Conservation (phyloP, 352 stramenopile genomes). For the Sclerospora graminicola region DNA sequence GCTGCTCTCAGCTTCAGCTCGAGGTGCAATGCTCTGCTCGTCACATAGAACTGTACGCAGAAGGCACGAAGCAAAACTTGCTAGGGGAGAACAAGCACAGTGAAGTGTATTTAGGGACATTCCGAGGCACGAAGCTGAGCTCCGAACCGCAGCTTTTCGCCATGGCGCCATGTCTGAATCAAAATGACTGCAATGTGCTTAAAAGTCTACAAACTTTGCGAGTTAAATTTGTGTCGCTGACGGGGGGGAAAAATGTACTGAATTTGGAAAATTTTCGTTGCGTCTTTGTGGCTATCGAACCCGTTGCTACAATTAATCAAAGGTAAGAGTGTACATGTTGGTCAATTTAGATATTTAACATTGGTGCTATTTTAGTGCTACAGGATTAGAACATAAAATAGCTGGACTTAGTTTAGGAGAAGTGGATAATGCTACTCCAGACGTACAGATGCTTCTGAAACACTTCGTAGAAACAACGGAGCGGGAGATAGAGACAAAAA, state of each 20-base stretch:
- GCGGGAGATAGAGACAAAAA: conserved; percentile 57
- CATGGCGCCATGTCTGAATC: conserved; percentile 37
- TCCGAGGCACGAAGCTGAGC: conserved; percentile 30
- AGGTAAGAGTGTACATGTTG: conserved; percentile 1
- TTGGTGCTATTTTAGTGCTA: conserved; percentile 8
- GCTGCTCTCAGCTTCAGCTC: conserved; percentile 38
- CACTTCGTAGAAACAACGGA: conserved; percentile 55
- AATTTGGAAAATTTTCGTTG: conserved; percentile 32
- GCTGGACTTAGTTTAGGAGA: conserved; percentile 7
- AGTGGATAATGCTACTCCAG: not conserved
- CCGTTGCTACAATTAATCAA: conserved; percentile 5
- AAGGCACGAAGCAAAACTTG: conserved; percentile 39
- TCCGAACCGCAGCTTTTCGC: conserved; percentile 24
- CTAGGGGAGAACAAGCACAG: conserved; percentile 47
- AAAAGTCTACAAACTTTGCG: conserved; percentile 35
- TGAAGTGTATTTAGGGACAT: conserved; percentile 68
- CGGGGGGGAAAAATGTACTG: conserved; percentile 38
- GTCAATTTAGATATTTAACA: not conserved
- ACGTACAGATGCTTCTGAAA: conserved; percentile 32
- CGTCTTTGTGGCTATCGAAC: conserved; percentile 23
- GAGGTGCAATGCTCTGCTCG: conserved; percentile 49
- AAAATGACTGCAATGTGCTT: conserved; percentile 48
- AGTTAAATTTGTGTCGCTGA: conserved; percentile 69
- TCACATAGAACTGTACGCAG: conserved; percentile 55
- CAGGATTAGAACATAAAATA: conserved; percentile 9